Evolutionary conservation across 2,329 filamentous ascomycete species (phyloP), one percentile per base, ranked within the genome.

Genomic region (Colletotrichum kahawae): DNA sequence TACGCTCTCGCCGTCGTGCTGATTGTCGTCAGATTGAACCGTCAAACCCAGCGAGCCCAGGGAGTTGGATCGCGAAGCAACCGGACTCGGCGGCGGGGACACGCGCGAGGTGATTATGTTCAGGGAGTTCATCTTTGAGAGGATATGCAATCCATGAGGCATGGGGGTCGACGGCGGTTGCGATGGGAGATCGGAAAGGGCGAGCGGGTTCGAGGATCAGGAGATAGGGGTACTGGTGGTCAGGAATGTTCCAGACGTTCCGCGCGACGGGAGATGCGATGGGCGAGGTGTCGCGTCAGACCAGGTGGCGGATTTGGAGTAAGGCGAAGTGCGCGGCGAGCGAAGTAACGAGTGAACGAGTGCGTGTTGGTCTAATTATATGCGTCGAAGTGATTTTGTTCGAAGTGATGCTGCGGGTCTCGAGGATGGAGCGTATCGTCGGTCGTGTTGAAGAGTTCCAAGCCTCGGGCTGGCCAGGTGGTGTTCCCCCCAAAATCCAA

Each of bases 41-140:
- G 86, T 85, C 63, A 90, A 81, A 76, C 87, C 86, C 76, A 91
- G 83, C 76, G 88, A 89, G 79, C 87, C 87, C 80, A 92, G 85
- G 33, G 91, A 93, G 83, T 92, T 92, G 77, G 90, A 90, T 82
- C 91, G 89, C 74, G 91, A 89, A 70, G 90, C 88, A 59, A 84
- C 82, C 38, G 90, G 88, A 79, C 88, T 91, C 74, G 90, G 85
- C 70, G 91, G 84, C 78, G 91, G 90, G 80, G 92, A 92, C 83
- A 96, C 94, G 87, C 94, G 93, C 84, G 95, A 92, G 82, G 95
- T 97, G 84, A 98, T 92, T 84, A 98, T 95, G 88, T 97, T 98
- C 88, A 98, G 90, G 81, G 96, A 98, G 92, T 98, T 98, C 96
- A 98, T 98, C 87, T 90, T 94, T 88, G 85, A 85, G 80, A 82